Evolutionary conservation across 768 basidiomycete genomes (phyloP), one percentile per base, ranked within the genome.

Genomic region (Calocybe indica): DNA sequence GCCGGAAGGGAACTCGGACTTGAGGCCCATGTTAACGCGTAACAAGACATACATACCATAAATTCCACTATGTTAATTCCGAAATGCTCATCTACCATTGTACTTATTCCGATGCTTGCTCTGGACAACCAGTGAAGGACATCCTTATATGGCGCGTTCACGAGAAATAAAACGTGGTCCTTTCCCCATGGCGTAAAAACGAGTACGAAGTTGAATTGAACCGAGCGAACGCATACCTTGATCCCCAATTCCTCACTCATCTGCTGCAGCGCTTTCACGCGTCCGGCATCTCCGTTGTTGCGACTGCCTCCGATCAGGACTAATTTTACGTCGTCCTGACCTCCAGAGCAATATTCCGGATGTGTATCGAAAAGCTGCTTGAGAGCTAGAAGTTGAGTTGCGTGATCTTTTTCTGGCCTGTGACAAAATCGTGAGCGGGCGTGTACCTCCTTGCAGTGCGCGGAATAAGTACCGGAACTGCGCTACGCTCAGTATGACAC

Each of bases 61-160:
- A 89, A 95, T 63, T 99, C 95, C 6, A 99, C 95, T 34, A 99
- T 76, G 56, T 93, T 96, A 62, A 99, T 98, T 2, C 96, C 95
- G 52, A 98, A 99, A 62, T 99, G 95, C 64, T 99, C 95, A 59
- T 98, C 93, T 0, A 92, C 78, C 95, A 99, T 99, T 10, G 95
- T 96, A 59, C 90, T 94, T 22, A 98, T 61, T 0, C 95, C 94
- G 11, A 97, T 75, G 52, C 84, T 88, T 1, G 92, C 82, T 39
- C 68, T 68, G 6, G 85, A 80, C 2, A 99, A 72, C 76, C 85
- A 83, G 5, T 63, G 58, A 3, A 92, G 74, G 50, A 97, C 75
- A 28, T 74, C 75, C 0, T 80, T 60, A 54, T 87, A 97, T 4
- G 87, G 69, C 0, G 88, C 91, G 53, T 98, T 98, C 37, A 95